Base-by-base conservation (phyloP, 1,284 basidiomycete genomes). In the Trichosporon sp. region DNA sequence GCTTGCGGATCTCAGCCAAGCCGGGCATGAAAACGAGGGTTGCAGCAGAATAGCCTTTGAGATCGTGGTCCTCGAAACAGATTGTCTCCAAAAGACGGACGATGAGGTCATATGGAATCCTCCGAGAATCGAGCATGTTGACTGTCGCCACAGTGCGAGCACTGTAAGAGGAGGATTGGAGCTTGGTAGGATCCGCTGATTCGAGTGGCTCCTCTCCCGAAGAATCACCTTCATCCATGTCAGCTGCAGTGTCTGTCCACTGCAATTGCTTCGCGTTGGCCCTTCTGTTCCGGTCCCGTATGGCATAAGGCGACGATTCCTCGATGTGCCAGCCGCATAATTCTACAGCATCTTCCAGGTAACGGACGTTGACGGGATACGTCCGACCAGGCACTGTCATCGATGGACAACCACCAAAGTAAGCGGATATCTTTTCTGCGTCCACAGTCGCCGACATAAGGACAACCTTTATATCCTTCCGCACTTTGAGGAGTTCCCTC, bases 381-480 rank as follows among this genome's bases (percentile, higher is more conserved):
- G 95, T 98, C n/a, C 96, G 86, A 2, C 96, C 96, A 8, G 95
- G 95, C 16, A 99, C 91, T 68, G 87, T 87, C 54, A 97, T 83
- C 27, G 88, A 87, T 0, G 94, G 93, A 75, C 95, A 97, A 27
- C 88, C 88, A 21, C 90, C 92, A 75, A 99, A 98, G 80, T 91
- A 99, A 23, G 81, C 82, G n/a, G 94, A 92, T 59, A 99, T 89
- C 80, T 97, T 95, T 65, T 95, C 90, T 0, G 92, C 90, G 73
- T 99, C 93, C 31, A 98, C 84, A 0, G 96, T 99, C 0, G 96
- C 96, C 25, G 94, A 97, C 96, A 99, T 99, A 61, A 99, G 85
- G 33, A 99, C 87, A 32, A 99, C 87, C 80, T 92, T 95, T 58
- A 99, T 83, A 71, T 95, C 88, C 54, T 88, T 86, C 23, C 92